Base-by-base conservation (phyloP, 345 rosid genomes). In the Nasturtium officinale region DNA sequence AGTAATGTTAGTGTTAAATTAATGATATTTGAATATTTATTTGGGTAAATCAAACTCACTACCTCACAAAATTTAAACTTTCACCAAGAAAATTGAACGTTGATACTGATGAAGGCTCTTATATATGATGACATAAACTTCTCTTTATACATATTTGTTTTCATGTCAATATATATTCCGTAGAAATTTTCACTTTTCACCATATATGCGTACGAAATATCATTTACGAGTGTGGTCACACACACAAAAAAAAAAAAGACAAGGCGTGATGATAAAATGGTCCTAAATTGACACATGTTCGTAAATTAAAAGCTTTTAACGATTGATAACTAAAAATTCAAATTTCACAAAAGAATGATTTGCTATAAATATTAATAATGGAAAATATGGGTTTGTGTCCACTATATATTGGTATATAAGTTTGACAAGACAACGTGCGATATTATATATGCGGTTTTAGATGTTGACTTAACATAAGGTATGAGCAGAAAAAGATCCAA, bases 331-430 rank as follows among this genome's bases (percentile, higher is more conserved):
- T 33, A 47, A 69, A 68, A 32, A 5, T 45, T 69, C 70, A 76
- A 76, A 76, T 76, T 76, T 76, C 79, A 76, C 59, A n/a, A 62
- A 76, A 69, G 45, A 45, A 76, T 76, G 79, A 76, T 76, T 76
- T 64, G 51, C 65, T 76, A n/a, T 47, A 51, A 37, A 67, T 61
- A 69, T 53, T 9, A 51, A 43, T 61, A 62, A 62, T 53, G 33
- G 52, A 35, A 55, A 69, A 9, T 69, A 62, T 33, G 35, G 71
- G 45, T 21, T 69, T 35, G 62, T 77, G 80, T 77, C 80, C 62
- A 56, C 76, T 77, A 56, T 77, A 64, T 28, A 71, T 62, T 64
- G 53, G 76, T 77, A 71, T 77, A 71, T 70, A 77, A 65, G 45
- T 23, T 55, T 77, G 76, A 76, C 79, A 76, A 76, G 76, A 77